Evolutionary conservation across 1,284 basidiomycete genomes (phyloP).

Genomic region (Lignosus rhinocerotis): DNA sequence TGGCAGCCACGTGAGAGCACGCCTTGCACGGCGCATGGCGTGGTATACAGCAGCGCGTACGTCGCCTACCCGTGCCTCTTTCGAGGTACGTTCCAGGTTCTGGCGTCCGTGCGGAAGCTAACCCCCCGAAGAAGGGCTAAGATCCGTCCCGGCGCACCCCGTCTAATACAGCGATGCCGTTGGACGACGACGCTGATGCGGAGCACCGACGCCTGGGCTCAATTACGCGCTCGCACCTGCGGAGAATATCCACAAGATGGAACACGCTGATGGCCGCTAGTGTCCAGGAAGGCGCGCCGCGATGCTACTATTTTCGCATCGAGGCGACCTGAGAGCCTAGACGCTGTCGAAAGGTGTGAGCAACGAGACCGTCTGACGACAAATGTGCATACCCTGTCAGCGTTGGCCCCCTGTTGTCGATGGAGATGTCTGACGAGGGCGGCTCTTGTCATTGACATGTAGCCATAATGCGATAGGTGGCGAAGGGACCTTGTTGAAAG

Average conservation of each 20-base stretch:
- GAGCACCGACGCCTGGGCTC: constrained; percentile 1
- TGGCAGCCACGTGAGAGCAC: not conserved
- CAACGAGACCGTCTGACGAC: not conserved
- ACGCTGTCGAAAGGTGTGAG: not conserved
- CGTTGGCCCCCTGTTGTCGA: not conserved
- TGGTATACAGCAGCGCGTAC: not conserved
- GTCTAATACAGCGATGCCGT: not conserved
- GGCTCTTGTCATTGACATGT: not conserved
- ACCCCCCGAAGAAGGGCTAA: not conserved
- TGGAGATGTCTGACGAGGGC: not conserved
- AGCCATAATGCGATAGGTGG: not conserved
- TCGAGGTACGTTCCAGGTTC: not conserved
- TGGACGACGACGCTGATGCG: not conserved
- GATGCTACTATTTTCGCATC: not conserved
- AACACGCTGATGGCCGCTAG: not conserved
- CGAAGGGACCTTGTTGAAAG: not conserved
- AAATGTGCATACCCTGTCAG: not conserved
- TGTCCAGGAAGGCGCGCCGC: constrained; percentile 1
- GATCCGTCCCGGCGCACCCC: constrained; percentile 1
- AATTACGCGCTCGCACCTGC: not conserved
- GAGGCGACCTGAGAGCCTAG: not conserved
- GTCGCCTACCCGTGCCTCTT: not conserved
- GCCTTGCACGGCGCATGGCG: not conserved
- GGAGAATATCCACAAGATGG: not conserved
- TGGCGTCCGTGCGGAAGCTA: not conserved